Base-by-base conservation (phyloP, 2,329 filamentous ascomycete genomes). In the Calcarisporium arbuscula region DNA sequence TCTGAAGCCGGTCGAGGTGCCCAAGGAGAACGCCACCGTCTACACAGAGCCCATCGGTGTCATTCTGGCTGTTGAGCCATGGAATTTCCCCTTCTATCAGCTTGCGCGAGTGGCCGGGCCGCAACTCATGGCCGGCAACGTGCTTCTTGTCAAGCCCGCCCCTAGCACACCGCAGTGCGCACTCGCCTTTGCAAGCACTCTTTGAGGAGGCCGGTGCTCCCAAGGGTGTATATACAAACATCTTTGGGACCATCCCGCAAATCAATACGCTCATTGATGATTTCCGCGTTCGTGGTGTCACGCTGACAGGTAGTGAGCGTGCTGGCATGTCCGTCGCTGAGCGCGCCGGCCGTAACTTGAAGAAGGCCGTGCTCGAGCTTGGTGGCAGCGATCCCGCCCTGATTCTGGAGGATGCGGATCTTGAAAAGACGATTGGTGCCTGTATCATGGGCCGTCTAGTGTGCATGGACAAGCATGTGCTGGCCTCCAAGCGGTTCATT, bases 71-170 rank as follows among this genome's bases (percentile, higher is more conserved):
- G 86, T 87, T 53, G 87, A 88, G 50, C 83, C 83, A 35, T 86
- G 82, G 82, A 87, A 86, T 67, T 86, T 84, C 65, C 82, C 82
- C 6, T 63, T 86, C 23, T 70, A 81, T 51, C 85, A 86, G 80
- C 70, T 69, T 57, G 71, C 72, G 32, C 88, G 84, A 82, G 89
- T 89, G 73, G 75, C 83, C 44, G 77, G 70, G 35, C 80, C 80
- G 20, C 79, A 80, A 30, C 64, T 85, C 46, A 77, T 77, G 40
- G 72, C 74, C 28, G 80, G 80, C 51, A 84, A 83, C 71, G 74
- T 69, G 4, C 56, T 84, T 35, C 70, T 84, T 45, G 56, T 85
- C 46, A 84, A 85, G 72, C 74, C 76, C 5, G 79, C 80, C 40
- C 80, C 84, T 61, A 78, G 83, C 64, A 83, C 80, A 4, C 80